Conservation (phyloP, 179 eudicot species). For the Amaranthus tricolor region DNA sequence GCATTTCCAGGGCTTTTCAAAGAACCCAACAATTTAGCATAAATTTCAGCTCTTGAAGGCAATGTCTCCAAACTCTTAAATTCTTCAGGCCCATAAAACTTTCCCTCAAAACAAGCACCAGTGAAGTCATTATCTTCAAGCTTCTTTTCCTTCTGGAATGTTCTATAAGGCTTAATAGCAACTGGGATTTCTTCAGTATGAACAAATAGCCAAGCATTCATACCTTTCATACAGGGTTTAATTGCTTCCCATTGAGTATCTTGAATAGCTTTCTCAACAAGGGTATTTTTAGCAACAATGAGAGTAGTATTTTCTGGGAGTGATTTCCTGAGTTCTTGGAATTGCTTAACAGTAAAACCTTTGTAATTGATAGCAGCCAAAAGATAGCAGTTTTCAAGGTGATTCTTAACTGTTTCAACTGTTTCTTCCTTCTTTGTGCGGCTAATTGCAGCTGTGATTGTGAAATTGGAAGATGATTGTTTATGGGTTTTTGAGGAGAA, state of each 20-base stretch:
- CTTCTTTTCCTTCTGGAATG: constrained; percentile 73
- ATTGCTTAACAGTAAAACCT: constrained; percentile 78
- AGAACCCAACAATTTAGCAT: constrained; percentile 62
- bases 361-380: constrained; percentile 77
- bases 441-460: constrained; percentile 65
- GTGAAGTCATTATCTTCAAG: constrained; percentile 76
- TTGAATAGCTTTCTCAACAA: constrained; percentile 73
- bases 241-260: constrained; percentile 71
- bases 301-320: constrained; percentile 63
- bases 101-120: constrained; percentile 88
- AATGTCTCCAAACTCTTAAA: constrained; percentile 62
- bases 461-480: constrained; percentile 9
- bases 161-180: constrained; percentile 67
- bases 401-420: constrained; percentile 58
- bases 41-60: constrained; percentile 76
- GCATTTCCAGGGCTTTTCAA: constrained; percentile 61
- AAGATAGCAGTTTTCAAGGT: constrained; percentile 69
- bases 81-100: constrained; percentile 66
- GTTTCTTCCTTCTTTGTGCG: constrained; percentile 81
- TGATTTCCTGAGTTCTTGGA: constrained; percentile 61
- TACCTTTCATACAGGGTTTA: constrained; percentile 89
- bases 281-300: constrained; percentile 77
- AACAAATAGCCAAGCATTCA: constrained; percentile 87
- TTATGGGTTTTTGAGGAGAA: constrained; percentile 14
- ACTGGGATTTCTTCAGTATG: constrained; percentile 86